Evolutionary conservation across 2,329 filamentous ascomycete species (phyloP).

Genomic region (Fusarium sp.): DNA sequence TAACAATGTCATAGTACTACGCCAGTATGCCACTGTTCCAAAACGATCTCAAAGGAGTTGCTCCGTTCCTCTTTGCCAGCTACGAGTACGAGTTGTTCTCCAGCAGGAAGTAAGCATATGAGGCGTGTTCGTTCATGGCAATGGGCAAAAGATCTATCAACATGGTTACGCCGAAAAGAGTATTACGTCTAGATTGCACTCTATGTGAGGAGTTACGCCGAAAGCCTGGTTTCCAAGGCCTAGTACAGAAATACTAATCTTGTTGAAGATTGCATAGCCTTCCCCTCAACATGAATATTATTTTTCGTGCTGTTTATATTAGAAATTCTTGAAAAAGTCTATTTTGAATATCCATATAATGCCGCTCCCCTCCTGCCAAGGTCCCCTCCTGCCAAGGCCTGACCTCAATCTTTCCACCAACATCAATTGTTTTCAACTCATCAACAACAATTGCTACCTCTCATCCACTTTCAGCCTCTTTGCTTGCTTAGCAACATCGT

Average conservation of each 20-base stretch:
- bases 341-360: not conserved
- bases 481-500: not conserved
- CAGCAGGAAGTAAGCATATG: not conserved
- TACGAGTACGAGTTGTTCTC: slow-evolving; percentile 36
- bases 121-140: not conserved
- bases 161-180: not conserved
- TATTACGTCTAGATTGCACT: not conserved
- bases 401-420: not conserved
- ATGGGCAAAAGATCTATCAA: not conserved
- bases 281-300: not conserved
- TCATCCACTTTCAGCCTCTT: not conserved
- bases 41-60: slow-evolving; percentile 42
- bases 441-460: not conserved
- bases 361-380: not conserved
- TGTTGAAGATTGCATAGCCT: not conserved
- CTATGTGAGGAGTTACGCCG: not conserved
- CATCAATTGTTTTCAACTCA: not conserved
- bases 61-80: slow-evolving; percentile 42
- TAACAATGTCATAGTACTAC: slow-evolving; percentile 37
- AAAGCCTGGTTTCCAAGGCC: not conserved
- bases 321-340: not conserved
- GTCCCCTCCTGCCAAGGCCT: not conserved
- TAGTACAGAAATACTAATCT: not conserved
- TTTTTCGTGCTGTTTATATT: not conserved
- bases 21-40: slow-evolving; percentile 41